These are phyloP conservation scores for Mycothermus thermophilus DNA, from an alignment of 495 filamentous ascomycete genomes.

Conservation along the genomic window DNA sequence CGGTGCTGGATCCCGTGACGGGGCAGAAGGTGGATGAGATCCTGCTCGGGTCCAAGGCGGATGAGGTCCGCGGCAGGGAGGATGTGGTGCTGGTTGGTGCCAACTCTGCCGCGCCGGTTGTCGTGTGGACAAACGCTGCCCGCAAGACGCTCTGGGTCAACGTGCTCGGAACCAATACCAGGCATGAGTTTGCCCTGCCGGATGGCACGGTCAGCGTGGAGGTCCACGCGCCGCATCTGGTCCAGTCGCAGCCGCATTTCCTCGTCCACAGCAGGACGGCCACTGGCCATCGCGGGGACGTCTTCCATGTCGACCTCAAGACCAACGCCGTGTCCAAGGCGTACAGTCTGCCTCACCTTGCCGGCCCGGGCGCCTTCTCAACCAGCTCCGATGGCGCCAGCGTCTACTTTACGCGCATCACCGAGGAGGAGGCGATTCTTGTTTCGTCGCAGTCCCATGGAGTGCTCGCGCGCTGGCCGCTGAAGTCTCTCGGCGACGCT, in stretches of 20 bases:
- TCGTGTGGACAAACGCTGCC: conserved; percentile 66
- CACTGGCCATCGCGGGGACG: conserved; percentile 63
- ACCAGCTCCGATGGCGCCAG: conserved; percentile 63
- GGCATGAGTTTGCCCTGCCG: conserved; percentile 38
- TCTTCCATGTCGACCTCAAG: conserved; percentile 67
- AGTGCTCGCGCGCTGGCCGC: conserved; percentile 56
- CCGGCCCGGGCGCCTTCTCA: conserved; percentile 61
- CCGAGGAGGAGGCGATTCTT: conserved; percentile 53
- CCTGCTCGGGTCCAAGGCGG: conserved; percentile 54
- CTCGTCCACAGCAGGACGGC: conserved; percentile 68
- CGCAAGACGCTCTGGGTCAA: conserved; percentile 61
- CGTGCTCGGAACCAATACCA: conserved; percentile 59
- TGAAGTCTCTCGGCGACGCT: conserved; percentile 27
- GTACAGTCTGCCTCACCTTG: conserved; percentile 56
- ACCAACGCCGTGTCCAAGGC: conserved; percentile 51
- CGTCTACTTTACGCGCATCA: conserved; percentile 76
- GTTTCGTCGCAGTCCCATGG: conserved; percentile 66
- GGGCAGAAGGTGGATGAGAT: conserved; percentile 54
- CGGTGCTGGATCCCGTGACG: conserved; percentile 52
- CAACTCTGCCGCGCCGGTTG: conserved; percentile 68
- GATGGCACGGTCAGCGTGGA: conserved; percentile 51
- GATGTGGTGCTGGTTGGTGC: conserved; percentile 69
- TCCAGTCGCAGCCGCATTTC: conserved; percentile 62
- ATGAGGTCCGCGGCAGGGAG: conserved; percentile 49
- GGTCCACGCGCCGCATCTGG: conserved; percentile 57